Evolutionary conservation across 768 basidiomycete species (phyloP).

Genomic region (Pisolithus marmoratus): DNA sequence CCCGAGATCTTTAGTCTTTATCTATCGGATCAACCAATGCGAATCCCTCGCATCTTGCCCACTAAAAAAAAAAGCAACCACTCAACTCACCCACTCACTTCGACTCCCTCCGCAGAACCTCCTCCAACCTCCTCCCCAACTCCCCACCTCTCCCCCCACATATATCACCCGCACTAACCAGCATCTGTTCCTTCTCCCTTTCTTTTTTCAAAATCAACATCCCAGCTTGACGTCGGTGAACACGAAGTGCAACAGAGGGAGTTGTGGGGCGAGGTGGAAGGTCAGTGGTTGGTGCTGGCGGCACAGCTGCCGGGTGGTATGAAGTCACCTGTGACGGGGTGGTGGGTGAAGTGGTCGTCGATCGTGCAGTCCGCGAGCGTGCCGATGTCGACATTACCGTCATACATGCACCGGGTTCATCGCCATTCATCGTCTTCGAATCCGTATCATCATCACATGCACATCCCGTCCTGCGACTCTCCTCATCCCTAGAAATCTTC

Average conservation of each 20-base stretch:
- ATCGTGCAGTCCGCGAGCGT: neutral
- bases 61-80: too few species aligned
- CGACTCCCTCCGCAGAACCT: neutral
- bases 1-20: too few species aligned
- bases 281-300: neutral
- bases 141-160: constrained; percentile 79
- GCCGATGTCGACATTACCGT: neutral
- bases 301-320: neutral
- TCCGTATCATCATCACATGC: neutral
- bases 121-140: constrained; percentile 68
- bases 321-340: neutral
- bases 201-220: constrained; percentile 54
- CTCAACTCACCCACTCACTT: too few species aligned
- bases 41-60: too few species aligned
- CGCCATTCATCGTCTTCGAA: neutral
- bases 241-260: constrained; percentile 21
- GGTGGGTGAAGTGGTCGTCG: neutral
- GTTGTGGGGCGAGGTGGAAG: constrained; percentile 10
- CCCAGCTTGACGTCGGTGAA: constrained; percentile 33
- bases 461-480: constrained; percentile 6
- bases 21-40: too few species aligned
- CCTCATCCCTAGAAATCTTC: neutral
- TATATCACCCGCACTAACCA: constrained; percentile 67
- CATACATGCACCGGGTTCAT: neutral
- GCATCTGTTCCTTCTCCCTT: constrained; percentile 62